phyloP scores from a whole-genome alignment of 2,329 filamentous ascomycete genomes.

The Calonectria honghensis region DNA sequence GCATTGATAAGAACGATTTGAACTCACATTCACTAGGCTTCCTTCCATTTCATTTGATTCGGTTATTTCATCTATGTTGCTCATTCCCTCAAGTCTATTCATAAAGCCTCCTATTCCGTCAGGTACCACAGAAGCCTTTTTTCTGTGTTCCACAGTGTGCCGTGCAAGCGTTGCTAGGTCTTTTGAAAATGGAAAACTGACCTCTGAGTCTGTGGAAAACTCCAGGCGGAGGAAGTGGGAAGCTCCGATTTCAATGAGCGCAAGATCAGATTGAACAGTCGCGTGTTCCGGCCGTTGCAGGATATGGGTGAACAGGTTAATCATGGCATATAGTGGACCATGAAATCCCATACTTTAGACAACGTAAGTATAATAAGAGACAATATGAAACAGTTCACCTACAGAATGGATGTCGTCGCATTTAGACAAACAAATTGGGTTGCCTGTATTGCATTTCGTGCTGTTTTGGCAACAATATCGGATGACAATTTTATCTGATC shows the following conservation, averaged over 20 bases:
- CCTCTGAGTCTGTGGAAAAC: neutral
- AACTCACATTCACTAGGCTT: neutral
- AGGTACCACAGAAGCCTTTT: neutral
- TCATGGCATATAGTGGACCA: conserved; percentile 10
- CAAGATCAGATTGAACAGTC: conserved; percentile 6
- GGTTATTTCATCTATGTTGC: neutral
- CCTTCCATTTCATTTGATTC: neutral
- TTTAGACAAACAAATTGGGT: conserved; percentile 13
- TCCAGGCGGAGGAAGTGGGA: conserved; percentile 11
- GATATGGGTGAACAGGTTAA: conserved; percentile 8
- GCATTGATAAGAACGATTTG: neutral
- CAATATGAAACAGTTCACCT: neutral
- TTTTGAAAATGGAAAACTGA: neutral
- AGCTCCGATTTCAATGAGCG: neutral
- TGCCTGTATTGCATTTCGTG: neutral
- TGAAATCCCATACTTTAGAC: conserved; percentile 2
- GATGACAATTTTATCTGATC: neutral
- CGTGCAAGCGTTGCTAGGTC: neutral
- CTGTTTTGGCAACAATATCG: conserved; percentile 3
- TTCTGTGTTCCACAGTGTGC: neutral
- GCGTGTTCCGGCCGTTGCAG: neutral
- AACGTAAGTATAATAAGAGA: neutral
- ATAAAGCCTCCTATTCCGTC: neutral
- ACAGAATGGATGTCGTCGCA: conserved; percentile 13
- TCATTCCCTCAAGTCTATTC: neutral